Base-by-base conservation (phyloP, 306 rosid genomes). In the Glycyrrhiza uralensis region DNA sequence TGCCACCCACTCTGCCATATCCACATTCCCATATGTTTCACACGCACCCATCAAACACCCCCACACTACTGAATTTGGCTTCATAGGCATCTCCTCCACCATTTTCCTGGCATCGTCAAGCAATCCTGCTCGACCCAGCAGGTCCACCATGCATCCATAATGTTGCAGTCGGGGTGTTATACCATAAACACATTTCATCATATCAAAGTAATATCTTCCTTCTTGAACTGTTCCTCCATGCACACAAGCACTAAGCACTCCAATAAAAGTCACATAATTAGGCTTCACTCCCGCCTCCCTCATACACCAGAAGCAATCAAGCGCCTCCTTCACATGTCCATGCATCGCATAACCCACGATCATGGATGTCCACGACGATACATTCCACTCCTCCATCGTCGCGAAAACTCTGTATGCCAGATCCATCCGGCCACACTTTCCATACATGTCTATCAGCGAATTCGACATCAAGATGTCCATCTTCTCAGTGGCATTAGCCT, bases 141-240 rank as follows among this genome's bases (percentile, higher is more conserved):
- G 80, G 82, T 90, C 96, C 29, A 85, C 88, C 92, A 90, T 83
- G 79, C 96, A 90, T 58, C 96, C 96, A 77, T 88, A 90, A 79
- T 88, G 96, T 39, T 84, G 87, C 72, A 86, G 66, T 49, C 45
- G 81, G 7, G 94, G 94, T 56, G 50, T 78, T 76, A 86, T 83
- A 46, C 87, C 74, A 57, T 87, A 86, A 15, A 78, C 68, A 36
- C 49, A 76, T 77, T 81, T 81, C 94, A 90, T 90, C 94, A 85
- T 83, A 26, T 81, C 75, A 61, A 90, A 90, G 73, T 85, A 86
- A 67, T 30, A 68, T 64, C 77, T 86, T 50, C 96, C 96, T 71
- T 83, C 94, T 24, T 69, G 79, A 49, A 90, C 86, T 7, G 75
- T 80, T 73, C 96, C 94, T 1, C 92, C 90, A 0, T 90, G 96